Conservation (phyloP, 805 yeast species). For the Brettanomyces naardenensis region DNA sequence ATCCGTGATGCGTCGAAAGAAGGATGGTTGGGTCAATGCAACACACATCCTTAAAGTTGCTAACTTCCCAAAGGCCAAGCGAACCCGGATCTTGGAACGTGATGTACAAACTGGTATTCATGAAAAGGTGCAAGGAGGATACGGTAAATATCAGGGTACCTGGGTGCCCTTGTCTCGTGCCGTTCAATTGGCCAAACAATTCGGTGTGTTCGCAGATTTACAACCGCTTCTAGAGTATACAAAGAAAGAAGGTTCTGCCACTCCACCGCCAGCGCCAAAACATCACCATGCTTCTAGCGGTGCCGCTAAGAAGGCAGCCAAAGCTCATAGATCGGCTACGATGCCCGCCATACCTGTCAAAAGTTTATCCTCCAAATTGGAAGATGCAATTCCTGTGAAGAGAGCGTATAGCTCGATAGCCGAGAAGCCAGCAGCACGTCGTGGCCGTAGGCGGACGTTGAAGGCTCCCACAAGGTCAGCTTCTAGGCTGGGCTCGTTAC, state of each 20-base stretch:
- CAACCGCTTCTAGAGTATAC: conserved; percentile 59
- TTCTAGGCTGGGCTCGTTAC: neutral
- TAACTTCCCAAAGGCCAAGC: conserved; percentile 85
- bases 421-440: neutral
- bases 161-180: conserved; percentile 90
- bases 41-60: conserved; percentile 93
- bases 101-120: conserved; percentile 88
- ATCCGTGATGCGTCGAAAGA: conserved; percentile 70
- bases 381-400: conserved; percentile 1
- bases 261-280: conserved; percentile 57
- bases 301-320: conserved; percentile 1
- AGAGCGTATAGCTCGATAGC: conserved; percentile 1
- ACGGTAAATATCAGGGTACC: conserved; percentile 94
- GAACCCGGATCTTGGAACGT: conserved; percentile 85
- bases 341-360: neutral
- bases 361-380: neutral
- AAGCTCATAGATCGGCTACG: conserved; percentile 1
- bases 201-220: conserved; percentile 54
- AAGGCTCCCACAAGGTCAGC: conserved; percentile 6
- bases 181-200: conserved; percentile 52
- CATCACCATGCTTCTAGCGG: conserved; percentile 57
- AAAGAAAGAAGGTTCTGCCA: conserved; percentile 38
- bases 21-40: conserved; percentile 85
- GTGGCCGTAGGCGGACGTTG: conserved; percentile 1
- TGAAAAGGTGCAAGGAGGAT: conserved; percentile 95